Percentiles rank a stretch among this genome's conserved stretches.
phyloP scores from a whole-genome alignment of 495 filamentous ascomycete genomes.

The Aspergillus haitiensis region DNA sequence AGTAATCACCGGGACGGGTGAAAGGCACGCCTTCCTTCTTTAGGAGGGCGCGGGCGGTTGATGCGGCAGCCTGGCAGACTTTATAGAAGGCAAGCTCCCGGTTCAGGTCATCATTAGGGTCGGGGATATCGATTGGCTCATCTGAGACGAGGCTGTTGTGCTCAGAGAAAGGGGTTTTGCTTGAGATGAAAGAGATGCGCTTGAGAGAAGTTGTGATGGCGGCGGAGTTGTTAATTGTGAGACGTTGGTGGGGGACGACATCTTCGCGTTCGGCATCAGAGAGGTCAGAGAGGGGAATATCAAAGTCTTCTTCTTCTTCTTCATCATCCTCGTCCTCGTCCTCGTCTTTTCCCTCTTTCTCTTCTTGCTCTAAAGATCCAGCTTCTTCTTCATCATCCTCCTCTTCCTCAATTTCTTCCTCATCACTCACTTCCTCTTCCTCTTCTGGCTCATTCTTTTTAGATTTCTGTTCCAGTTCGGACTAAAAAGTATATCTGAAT shows the following conservation, averaged over 20 bases:
- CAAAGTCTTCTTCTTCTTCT: constrained; percentile 47
- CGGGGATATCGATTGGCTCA: constrained; percentile 56
- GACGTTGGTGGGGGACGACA: constrained; percentile 81
- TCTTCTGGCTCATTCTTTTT: constrained; percentile 22
- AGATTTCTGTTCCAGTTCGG: constrained; percentile 7
- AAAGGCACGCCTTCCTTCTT: constrained; percentile 83
- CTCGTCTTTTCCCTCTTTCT: constrained; percentile 29
- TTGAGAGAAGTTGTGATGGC: constrained; percentile 75
- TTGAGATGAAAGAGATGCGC: constrained; percentile 67
- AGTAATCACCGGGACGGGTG: constrained; percentile 88
- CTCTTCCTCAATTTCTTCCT: constrained; percentile 32
- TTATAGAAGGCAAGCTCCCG: constrained; percentile 94
- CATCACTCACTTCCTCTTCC: constrained; percentile 30
- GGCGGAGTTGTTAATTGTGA: constrained; percentile 95
- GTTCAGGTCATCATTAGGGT: constrained; percentile 81
- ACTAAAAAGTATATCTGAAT: neutral
- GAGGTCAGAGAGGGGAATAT: constrained; percentile 83
- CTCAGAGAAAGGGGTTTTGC: constrained; percentile 62
- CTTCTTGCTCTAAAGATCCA: constrained; percentile 18
- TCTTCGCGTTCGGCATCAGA: constrained; percentile 81
- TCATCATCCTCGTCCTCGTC: constrained; percentile 49
- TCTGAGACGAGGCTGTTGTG: constrained; percentile 59
- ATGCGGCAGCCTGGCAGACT: constrained; percentile 78
- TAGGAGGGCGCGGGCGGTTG: constrained; percentile 66
- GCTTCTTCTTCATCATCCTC: constrained; percentile 27